These are phyloP conservation scores for Boletus semigastroideus DNA, from an alignment of 1,284 basidiomycete species.

Conservation along the genomic window DNA sequence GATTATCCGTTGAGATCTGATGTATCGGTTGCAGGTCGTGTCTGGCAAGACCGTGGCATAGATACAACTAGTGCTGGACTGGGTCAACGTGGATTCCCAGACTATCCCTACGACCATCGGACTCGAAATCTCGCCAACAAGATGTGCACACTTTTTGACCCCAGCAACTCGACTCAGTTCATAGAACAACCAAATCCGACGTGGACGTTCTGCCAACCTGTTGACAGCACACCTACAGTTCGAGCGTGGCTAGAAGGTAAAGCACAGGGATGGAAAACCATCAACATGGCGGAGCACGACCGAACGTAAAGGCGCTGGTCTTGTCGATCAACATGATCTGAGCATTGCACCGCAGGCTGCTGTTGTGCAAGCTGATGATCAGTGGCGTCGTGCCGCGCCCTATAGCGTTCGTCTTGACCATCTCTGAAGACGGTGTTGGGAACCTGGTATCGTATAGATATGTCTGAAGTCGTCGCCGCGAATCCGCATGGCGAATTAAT, in stretches of 20 bases:
- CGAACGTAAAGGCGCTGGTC: slow-evolving; percentile 37
- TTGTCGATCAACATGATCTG: not conserved
- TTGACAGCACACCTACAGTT: slow-evolving; percentile 49
- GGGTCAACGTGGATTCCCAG: too few relatives aligned
- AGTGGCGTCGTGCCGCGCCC: slow-evolving; percentile 67
- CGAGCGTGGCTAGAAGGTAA: slow-evolving; percentile 51
- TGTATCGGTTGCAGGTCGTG: slow-evolving; percentile 4
- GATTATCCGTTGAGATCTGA: not conserved
- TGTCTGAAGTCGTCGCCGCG: not conserved
- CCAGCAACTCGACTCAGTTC: slow-evolving; percentile 17
- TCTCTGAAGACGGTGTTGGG: slow-evolving; percentile 48
- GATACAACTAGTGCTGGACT: too few relatives aligned
- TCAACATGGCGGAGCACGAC: slow-evolving; percentile 51
- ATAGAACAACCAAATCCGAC: slow-evolving; percentile 55
- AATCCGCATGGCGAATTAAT: not conserved
- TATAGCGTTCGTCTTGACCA: slow-evolving; percentile 66
- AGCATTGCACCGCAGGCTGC: slow-evolving; percentile 10
- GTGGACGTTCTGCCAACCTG: slow-evolving; percentile 56
- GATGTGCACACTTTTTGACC: slow-evolving; percentile 26
- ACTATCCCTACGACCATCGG: too few relatives aligned
- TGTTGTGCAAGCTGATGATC: slow-evolving; percentile 54
- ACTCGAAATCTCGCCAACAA: too few relatives aligned
- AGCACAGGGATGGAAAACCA: slow-evolving; percentile 52
- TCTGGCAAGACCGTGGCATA: slow-evolving; percentile 2
- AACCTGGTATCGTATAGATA: slow-evolving; percentile 65